Evolutionary conservation across 805 yeast species (phyloP), one percentile per base, ranked within the genome.

Genomic region (Spathaspora arborariae): DNA sequence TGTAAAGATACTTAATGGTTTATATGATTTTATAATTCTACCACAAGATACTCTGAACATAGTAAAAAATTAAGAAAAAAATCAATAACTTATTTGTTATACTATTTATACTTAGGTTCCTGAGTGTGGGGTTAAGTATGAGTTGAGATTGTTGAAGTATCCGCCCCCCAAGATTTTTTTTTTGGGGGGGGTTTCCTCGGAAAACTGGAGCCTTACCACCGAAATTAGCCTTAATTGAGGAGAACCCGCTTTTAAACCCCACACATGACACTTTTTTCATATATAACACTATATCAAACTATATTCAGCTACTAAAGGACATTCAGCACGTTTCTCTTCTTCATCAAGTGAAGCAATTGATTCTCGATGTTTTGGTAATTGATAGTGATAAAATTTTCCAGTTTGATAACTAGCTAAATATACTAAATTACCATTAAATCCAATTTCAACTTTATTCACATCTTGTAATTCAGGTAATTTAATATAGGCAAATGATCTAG

Each of bases 401-500:
- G 67, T 59, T 36, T 63, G 61, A 51, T 70, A 69, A 2, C 72
- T 64, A 0, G 72, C 75, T 26, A 72, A 45, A 55, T 69, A 59
- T 7, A 71, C 56, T 47, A 63, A 51, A 38, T 58, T 65, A 43
- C 59, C 63, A 43, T 55, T 49, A 50, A 71, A 72, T 19, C 76
- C 77, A 42, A 72, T 63, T 43, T 66, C 75, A 15, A 69, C 67
- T 24, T 51, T 58, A 27, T 56, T 52, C 40, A 30, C 19, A 35
- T 21, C 18, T 13, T 39, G 30, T 22, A 30, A 38, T 45, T 64
- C 72, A 3, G 72, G 72, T 2, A 72, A 48, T 51, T 64, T 68
- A 27, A 71, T 64, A 48, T 58, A 70, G 16, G 74, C 74, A 58
- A 72, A 72, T 4, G 75, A 69, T 35, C 77, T 51, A 36, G 62